A percentile compares a stretch with the other conserved stretches of the same genome.
These are phyloP conservation scores for Talaromyces verruculosus DNA, from an alignment of 2,329 filamentous ascomycete species.

Conservation along the genomic window DNA sequence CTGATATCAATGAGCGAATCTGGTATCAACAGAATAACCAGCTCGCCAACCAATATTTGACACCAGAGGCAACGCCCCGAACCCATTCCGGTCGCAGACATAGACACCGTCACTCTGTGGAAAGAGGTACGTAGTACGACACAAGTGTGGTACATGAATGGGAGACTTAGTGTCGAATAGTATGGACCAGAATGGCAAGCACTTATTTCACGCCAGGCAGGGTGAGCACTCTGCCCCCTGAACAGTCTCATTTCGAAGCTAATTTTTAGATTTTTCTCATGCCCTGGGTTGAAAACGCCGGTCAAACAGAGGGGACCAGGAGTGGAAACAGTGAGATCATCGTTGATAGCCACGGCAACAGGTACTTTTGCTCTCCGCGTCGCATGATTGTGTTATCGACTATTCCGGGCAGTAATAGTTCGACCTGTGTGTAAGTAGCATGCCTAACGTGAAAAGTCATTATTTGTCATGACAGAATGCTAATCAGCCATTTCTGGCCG, in stretches of 20 bases:
- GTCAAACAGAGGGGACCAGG: not conserved
- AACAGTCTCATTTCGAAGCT: no score
- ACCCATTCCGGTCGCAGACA: not conserved
- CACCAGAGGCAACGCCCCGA: not conserved
- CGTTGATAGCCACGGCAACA: not conserved
- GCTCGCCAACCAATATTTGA: not conserved
- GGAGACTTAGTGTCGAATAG: not conserved
- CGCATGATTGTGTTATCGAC: conserved; percentile 10
- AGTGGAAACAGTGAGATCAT: conserved; percentile 9
- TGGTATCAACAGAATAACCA: not conserved
- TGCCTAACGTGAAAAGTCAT: not conserved
- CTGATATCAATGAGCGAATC: not conserved
- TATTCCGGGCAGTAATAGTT: conserved; percentile 19
- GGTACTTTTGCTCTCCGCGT: not conserved
- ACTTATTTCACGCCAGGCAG: conserved; percentile 6
- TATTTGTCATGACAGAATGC: not conserved
- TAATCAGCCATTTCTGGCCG: not conserved
- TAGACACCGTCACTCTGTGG: not conserved
- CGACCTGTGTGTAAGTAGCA: conserved; percentile 37
- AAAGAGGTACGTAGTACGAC: not conserved
- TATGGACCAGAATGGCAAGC: not conserved
- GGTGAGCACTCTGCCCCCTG: not conserved
- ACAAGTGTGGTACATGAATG: not conserved
- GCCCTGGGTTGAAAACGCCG: conserved; percentile 4
- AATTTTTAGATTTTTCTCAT: conserved; percentile 6